Percentiles rank a stretch among this genome's conserved stretches.
phyloP scores from a whole-genome alignment of 495 filamentous ascomycete genomes.

The Hypoxylon fuscum region DNA sequence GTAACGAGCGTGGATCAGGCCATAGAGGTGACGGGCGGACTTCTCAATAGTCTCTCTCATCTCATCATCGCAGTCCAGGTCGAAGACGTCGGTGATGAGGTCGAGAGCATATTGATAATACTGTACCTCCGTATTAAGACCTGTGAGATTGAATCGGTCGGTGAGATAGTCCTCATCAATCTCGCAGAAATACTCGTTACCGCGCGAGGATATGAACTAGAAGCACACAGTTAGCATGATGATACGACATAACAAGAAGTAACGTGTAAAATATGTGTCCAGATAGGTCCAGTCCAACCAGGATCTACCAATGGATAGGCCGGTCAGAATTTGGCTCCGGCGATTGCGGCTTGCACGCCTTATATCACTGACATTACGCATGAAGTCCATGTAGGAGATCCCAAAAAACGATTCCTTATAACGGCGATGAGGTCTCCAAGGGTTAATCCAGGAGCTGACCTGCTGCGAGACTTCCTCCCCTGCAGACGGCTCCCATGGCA shows the following conservation, averaged over 20 bases:
- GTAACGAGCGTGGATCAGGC: slow-evolving; percentile 94
- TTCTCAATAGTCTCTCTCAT: slow-evolving; percentile 98
- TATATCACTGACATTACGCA: neutral
- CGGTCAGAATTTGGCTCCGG: neutral
- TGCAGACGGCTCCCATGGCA: too few relatives aligned
- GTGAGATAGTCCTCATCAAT: slow-evolving; percentile 99
- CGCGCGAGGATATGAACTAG: slow-evolving; percentile 95
- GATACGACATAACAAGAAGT: neutral
- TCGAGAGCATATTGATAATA: slow-evolving; percentile 99
- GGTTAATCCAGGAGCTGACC: too few relatives aligned
- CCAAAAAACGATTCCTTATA: too few relatives aligned
- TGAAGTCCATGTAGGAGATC: neutral
- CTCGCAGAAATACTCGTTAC: slow-evolving; percentile 99
- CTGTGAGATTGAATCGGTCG: slow-evolving; percentile 97
- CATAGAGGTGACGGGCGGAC: slow-evolving; percentile 94
- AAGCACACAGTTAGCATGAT: slow-evolving; percentile 30
- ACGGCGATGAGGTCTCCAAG: too few relatives aligned
- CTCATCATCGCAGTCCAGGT: slow-evolving; percentile 98
- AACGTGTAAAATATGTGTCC: neutral
- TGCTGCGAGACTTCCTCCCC: too few relatives aligned
- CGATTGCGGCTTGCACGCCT: neutral
- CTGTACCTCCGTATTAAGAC: slow-evolving; percentile 94
- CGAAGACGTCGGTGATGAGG: slow-evolving; percentile 99
- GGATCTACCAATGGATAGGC: neutral
- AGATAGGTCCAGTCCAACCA: neutral